Conservation (phyloP, 208 protist species). For the Eutreptiella sp. region DNA sequence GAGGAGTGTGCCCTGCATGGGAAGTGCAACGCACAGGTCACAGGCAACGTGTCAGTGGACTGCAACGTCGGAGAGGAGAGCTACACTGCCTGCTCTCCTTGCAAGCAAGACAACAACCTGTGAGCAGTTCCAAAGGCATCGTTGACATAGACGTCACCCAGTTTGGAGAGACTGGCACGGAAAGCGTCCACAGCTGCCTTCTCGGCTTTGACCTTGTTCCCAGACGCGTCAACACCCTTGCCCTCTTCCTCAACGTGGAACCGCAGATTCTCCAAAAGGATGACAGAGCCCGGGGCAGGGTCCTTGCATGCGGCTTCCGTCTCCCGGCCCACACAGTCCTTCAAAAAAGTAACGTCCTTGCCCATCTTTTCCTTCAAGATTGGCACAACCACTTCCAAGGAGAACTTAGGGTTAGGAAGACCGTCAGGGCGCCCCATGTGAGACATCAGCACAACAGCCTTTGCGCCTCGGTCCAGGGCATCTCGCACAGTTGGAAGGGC, state of each 20-base stretch:
- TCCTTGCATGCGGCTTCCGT: too few relatives aligned
- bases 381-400: not conserved
- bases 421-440: constrained; percentile 88
- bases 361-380: constrained; percentile 4
- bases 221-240: too few relatives aligned
- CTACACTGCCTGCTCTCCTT: too few relatives aligned
- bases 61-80: too few relatives aligned
- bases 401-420: too few relatives aligned
- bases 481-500: constrained; percentile 77
- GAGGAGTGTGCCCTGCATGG: too few relatives aligned
- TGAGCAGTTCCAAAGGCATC: constrained; percentile 95
- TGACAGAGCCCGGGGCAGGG: too few relatives aligned
- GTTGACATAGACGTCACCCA: constrained; percentile 86
- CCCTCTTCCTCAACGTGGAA: constrained; percentile 91
- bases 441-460: constrained; percentile 52
- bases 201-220: too few relatives aligned
- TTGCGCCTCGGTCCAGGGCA: constrained; percentile 78
- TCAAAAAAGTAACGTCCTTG: constrained; percentile 6
- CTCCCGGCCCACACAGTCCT: constrained; percentile 30
- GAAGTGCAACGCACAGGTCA: too few relatives aligned
- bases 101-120: too few relatives aligned
- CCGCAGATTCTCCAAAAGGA: constrained; percentile 91
- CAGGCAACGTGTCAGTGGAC: too few relatives aligned
- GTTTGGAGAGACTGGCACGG: constrained; percentile 43
- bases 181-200: not conserved